Evolutionary conservation across 2,329 filamentous ascomycete genomes (phyloP), one percentile per base, ranked within the genome.

Genomic region (Cladosporium phlei): DNA sequence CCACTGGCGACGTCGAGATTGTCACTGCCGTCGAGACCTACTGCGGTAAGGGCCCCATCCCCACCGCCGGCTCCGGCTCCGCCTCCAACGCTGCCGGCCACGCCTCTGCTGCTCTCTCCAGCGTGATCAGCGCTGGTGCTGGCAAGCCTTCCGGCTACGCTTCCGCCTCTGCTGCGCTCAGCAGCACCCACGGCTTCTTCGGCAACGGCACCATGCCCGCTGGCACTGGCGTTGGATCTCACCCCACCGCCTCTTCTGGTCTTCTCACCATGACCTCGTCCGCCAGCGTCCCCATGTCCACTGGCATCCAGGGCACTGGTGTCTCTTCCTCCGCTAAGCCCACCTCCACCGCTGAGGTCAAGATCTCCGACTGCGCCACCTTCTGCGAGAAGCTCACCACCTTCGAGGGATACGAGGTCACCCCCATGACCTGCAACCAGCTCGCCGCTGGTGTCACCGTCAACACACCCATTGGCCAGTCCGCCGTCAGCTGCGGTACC

Each of bases 401-500:
- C 20, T 47, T 47, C 35, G 40, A 47, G 21, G 45, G 45, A 22
- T 47, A 28, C 24, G 45, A 47, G 6, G 45, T 47, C 24, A 47
- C 45, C 30, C 45, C 45, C 20, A 28, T 47, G 33, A 47, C 45
- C 35, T 47, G 45, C 45, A 47, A 35, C 22, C 35, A 47, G 45
- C 30, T 22, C 21, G 4, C 20, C 7, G 45, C 45, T 25, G 37
- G 37, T 27, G 22, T 28, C 45, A 28, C 19, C 16, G 20, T 27
- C 14, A 21, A 34, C 44, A 39, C 44, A 20, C 44, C 44, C 22
- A 11, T 12, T 3, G 44, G 44, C 28, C 44, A 47, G 44, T 47
- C 44, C 27, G 34, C n/a, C 21, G 44, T 47, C 28, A 22, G 35
- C 28, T 62, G 59, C 47, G 59, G 51, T 25, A 38, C 55, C 27